phyloP scores from a whole-genome alignment of 2,329 filamentous ascomycete genomes.

The Ceratocystis eucalypticola region DNA sequence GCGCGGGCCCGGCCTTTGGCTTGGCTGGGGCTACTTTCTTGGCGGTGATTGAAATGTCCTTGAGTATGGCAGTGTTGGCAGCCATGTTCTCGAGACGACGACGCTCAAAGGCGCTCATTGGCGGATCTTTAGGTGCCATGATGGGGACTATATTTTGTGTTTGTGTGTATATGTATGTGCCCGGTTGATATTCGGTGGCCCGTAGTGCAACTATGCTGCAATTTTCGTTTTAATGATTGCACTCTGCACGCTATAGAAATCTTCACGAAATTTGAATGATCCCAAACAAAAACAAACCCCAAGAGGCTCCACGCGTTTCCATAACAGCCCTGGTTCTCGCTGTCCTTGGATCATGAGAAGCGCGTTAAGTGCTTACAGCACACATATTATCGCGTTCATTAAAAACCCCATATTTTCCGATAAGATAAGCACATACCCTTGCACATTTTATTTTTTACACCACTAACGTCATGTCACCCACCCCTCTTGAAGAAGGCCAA shows the following conservation, averaged over 20 bases:
- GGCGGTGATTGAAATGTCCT: constrained; percentile 59
- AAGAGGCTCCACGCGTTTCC: not conserved
- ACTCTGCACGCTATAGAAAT: not conserved
- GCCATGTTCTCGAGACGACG: constrained; percentile 76
- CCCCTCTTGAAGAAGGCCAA: not conserved
- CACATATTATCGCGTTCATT: not conserved
- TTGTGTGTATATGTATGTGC: not conserved
- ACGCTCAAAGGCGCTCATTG: constrained; percentile 72
- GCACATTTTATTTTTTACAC: not conserved
- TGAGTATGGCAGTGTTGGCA: constrained; percentile 67
- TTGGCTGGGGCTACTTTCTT: constrained; percentile 39
- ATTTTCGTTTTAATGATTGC: too few relatives aligned
- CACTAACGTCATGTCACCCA: not conserved
- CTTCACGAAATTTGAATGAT: not conserved
- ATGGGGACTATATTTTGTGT: not conserved
- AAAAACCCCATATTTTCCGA: not conserved
- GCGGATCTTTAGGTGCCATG: constrained; percentile 36
- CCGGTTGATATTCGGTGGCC: too few relatives aligned
- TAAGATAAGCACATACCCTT: not conserved
- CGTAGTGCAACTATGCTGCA: too few relatives aligned
- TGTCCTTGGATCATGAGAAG: not conserved
- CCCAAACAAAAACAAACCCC: not conserved
- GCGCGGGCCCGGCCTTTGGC: constrained; percentile 28
- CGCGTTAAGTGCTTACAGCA: not conserved
- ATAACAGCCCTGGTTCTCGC: not conserved